Base-by-base conservation (phyloP, 2,329 filamentous ascomycete genomes). In the Leptographium radiaticola region DNA sequence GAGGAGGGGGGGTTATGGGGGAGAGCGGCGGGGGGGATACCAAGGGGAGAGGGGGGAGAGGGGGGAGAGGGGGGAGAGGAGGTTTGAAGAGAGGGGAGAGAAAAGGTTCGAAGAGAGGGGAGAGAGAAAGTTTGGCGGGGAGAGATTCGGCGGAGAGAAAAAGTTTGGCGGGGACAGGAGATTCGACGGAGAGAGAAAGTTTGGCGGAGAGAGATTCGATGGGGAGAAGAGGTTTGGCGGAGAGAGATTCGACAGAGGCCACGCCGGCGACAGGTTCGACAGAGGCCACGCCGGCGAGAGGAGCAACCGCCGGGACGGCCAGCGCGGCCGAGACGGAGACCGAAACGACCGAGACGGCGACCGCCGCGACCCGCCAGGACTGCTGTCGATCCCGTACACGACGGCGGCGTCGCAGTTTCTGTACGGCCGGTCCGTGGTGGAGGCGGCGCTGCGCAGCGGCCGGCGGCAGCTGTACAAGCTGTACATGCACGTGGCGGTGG, bases 351-450 rank as follows among this genome's bases (percentile, higher is more conserved):
- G 46, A 10, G 20, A 16, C 34, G 11, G 31, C 45, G 6, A 56
- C 38, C 18, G 20, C 15, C 34, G 15, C 15, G 13, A 31, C 25
- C 6, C 33, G 33, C 33, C 33, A 11, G 20, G 13, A 6, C 60
- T 57, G 53, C 56, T 63, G 33, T 66, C 62, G 49, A 58, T 64
- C 54, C 68, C 68, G 49, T 81, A 91, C 64, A 89, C 87, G 0
- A 94, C 89, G 0, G 86, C 91, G 0, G 87, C 88, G 6, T 95
- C 90, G 0, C 86, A 95, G 57, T 97, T 96, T 61, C 73, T 98
- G 2, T 97, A 95, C 64, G 93, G 93, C 7, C 80, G 79, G 46
- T 87, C 86, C 2, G 82, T 87, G 2, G 88, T 97, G 25, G 76
- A 86, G 58, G 86, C 90, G 20, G 90, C 89, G 0, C 71, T 98